A percentile compares a stretch with the other conserved stretches of the same genome.
Conservation (phyloP, 2,329 filamentous ascomycete species). For the Dryadomyces sulphureus region DNA sequence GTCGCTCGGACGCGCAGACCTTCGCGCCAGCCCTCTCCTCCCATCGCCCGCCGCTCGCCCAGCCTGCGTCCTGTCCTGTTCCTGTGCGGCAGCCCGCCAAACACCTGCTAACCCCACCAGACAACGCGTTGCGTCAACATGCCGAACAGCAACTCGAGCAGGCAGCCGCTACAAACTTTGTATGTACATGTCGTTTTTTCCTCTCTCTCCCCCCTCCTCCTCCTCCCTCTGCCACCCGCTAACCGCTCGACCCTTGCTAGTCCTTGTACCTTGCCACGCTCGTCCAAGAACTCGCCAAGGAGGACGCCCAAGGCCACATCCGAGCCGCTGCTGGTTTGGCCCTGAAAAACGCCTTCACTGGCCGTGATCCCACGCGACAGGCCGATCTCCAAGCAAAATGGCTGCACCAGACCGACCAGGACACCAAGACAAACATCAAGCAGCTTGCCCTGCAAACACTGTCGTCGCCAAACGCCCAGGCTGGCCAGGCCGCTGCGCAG, state of each 20-base stretch:
- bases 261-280: conserved; percentile 85
- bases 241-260: conserved; percentile 29
- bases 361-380: conserved; percentile 76
- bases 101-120: conserved; percentile 31
- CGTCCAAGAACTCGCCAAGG: conserved; percentile 87
- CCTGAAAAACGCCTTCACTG: conserved; percentile 94
- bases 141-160: conserved; percentile 89
- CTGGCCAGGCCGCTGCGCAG: conserved; percentile 80
- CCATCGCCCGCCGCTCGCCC: conserved; percentile 10
- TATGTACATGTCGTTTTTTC: conserved; percentile 28
- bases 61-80: neutral
- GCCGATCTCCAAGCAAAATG: conserved; percentile 89
- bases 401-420: conserved; percentile 66
- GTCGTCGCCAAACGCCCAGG: conserved; percentile 61
- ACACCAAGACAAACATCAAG: conserved; percentile 81
- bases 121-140: conserved; percentile 75
- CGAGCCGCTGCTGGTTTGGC: conserved; percentile 91
- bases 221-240: neutral
- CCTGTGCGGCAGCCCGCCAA: neutral
- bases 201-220: neutral
- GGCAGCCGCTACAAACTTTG: conserved; percentile 90
- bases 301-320: conserved; percentile 66
- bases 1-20: neutral
- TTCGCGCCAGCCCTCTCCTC: conserved; percentile 3
- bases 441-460: conserved; percentile 80